These are phyloP conservation scores for Aspergillus indologenus DNA, from an alignment of 495 filamentous ascomycete genomes.

Conservation along the genomic window DNA sequence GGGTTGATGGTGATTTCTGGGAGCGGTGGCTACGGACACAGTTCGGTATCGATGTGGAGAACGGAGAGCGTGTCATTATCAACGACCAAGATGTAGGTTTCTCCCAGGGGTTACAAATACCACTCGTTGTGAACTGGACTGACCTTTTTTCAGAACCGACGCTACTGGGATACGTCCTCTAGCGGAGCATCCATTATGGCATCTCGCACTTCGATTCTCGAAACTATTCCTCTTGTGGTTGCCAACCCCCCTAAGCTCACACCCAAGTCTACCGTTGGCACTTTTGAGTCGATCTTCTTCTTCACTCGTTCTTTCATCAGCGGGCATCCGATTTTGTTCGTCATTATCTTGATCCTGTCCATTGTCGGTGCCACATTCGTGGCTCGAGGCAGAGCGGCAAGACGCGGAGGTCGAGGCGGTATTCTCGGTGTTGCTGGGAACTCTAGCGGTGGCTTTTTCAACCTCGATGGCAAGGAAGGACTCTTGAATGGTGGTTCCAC, in stretches of 20 bases:
- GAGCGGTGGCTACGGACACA: conserved; percentile 93
- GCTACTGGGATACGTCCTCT: conserved; percentile 91
- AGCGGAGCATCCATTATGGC: conserved; percentile 85
- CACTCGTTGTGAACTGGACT: no score
- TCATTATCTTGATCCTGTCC: conserved; percentile 56
- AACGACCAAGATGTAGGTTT: conserved; percentile 92
- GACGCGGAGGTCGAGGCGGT: conserved; percentile 40
- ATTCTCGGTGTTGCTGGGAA: conserved; percentile 55
- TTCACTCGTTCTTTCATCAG: conserved; percentile 62
- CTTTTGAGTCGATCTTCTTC: conserved; percentile 75
- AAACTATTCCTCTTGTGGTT: conserved; percentile 80
- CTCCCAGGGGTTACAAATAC: no score
- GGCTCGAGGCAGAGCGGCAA: conserved; percentile 32
- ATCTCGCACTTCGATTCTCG: conserved; percentile 89
- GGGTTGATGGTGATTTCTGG: conserved; percentile 98
- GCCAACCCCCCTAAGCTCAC: conserved; percentile 74
- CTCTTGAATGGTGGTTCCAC: conserved; percentile 55
- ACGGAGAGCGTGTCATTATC: conserved; percentile 90
- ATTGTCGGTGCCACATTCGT: conserved; percentile 30
- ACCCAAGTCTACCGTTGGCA: conserved; percentile 80
- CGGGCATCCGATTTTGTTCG: conserved; percentile 69
- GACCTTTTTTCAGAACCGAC: conserved; percentile 62
- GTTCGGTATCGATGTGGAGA: conserved; percentile 81
- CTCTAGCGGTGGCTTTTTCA: conserved; percentile 65
- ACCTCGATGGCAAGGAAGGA: conserved; percentile 74